Evolutionary conservation across 148 eudicot genomes (phyloP).

Genomic region (Hydrangea macrophylla): DNA sequence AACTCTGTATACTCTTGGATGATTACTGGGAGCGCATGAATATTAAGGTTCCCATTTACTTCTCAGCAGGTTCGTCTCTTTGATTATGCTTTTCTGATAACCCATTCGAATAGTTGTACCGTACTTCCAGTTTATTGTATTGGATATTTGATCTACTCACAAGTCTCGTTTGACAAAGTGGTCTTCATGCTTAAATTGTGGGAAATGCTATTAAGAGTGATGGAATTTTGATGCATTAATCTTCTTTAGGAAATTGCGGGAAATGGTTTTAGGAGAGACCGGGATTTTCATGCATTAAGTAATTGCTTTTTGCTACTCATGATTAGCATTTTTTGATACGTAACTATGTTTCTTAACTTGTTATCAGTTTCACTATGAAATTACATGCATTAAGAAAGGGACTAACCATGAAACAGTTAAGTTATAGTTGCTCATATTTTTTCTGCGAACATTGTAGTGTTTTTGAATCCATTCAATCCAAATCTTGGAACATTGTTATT

Average conservation of each 20-base stretch:
- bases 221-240: too few species aligned
- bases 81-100: slow-evolving; percentile 8
- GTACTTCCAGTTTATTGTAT: background rate
- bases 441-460: too few species aligned
- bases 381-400: too few species aligned
- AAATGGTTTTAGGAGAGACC: background rate
- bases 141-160: background rate
- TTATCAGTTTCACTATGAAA: too few species aligned
- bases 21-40: slow-evolving; percentile 97
- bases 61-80: slow-evolving; percentile 70
- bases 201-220: too few species aligned
- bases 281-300: background rate
- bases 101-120: background rate
- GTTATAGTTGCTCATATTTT: too few species aligned
- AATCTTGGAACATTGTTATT: too few species aligned
- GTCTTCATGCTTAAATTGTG: background rate
- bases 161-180: background rate
- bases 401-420: too few species aligned
- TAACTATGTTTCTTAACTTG: too few species aligned
- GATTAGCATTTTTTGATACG: too few species aligned
- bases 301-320: background rate
- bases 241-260: too few species aligned
- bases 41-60: slow-evolving; percentile 84
- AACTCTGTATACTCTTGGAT: slow-evolving; percentile 81
- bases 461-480: too few species aligned